These are phyloP conservation scores for Colletotrichum sp. DNA, from an alignment of 2,329 filamentous ascomycete genomes.

Conservation along the genomic window DNA sequence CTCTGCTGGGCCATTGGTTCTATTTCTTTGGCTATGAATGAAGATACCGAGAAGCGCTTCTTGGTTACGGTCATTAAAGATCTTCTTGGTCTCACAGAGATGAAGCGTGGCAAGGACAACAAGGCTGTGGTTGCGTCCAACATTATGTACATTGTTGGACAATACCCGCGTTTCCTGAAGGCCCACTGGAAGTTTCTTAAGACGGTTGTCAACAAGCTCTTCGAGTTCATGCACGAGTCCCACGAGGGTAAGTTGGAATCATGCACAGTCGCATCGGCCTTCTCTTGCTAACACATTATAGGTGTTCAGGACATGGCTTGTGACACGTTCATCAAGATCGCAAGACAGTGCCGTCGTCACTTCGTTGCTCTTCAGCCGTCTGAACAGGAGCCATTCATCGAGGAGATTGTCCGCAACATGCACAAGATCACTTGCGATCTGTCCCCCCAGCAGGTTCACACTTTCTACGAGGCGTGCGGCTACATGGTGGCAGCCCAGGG, in stretches of 20 bases:
- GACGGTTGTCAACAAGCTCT: conserved; percentile 99
- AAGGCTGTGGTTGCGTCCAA: conserved; percentile 99
- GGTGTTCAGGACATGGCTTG: conserved; percentile 99
- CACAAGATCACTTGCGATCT: conserved; percentile 95
- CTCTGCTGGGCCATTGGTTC: conserved; percentile 99
- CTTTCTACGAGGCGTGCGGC: conserved; percentile 97
- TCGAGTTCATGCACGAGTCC: conserved; percentile 99
- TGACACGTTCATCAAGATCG: conserved; percentile 99
- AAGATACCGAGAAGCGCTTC: conserved; percentile 98
- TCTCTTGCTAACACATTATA: conserved; percentile 32
- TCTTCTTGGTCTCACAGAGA: conserved; percentile 92
- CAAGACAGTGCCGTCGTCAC: conserved; percentile 95
- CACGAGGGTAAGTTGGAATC: conserved; percentile 76
- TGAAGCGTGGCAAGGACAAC: conserved; percentile 99
- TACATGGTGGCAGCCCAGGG: conserved; percentile 99
- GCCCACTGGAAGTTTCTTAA: conserved; percentile 99
- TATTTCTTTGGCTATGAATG: conserved; percentile 98
- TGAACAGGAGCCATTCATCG: conserved; percentile 95
- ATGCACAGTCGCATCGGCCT: too few relatives aligned
- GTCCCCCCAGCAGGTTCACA: conserved; percentile 96
- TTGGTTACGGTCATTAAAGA: conserved; percentile 99
- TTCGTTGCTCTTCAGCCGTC: conserved; percentile 96
- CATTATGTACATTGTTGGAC: conserved; percentile 99
- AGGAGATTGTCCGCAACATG: conserved; percentile 96
- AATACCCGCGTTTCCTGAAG: conserved; percentile 97